phyloP scores from a whole-genome alignment of 2,329 filamentous ascomycete species.

The Chrysoporthe austroafricana region DNA sequence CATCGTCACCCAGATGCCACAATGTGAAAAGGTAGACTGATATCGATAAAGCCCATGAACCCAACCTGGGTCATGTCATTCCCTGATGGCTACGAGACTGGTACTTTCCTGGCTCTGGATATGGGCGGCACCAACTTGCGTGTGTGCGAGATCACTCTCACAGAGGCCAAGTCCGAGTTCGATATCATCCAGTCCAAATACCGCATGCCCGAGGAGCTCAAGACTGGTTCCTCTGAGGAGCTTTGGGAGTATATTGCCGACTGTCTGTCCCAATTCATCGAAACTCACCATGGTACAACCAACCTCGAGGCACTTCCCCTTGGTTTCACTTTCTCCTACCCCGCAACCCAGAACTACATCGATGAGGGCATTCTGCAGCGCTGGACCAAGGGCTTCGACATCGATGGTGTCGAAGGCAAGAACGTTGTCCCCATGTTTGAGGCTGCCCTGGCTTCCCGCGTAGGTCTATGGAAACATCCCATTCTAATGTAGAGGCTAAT shows the following conservation, averaged over 20 bases:
- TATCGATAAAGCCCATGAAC: constrained; percentile 81
- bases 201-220: constrained; percentile 90
- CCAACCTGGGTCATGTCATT: constrained; percentile 94
- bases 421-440: constrained; percentile 92
- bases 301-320: constrained; percentile 70
- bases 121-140: constrained; percentile 97
- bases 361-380: constrained; percentile 90
- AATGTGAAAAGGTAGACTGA: constrained; percentile 15
- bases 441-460: constrained; percentile 71
- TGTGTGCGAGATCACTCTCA: constrained; percentile 90
- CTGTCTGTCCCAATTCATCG: constrained; percentile 87
- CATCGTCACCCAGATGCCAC: too few species aligned
- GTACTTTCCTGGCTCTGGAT: constrained; percentile 86
- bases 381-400: constrained; percentile 98
- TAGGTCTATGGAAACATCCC: constrained; percentile 40
- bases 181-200: constrained; percentile 97
- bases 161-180: constrained; percentile 85
- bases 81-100: constrained; percentile 84
- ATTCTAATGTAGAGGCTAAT: constrained; percentile 32
- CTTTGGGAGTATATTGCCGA: constrained; percentile 96
- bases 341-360: constrained; percentile 89
- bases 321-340: constrained; percentile 96
- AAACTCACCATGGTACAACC: constrained; percentile 76
- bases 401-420: constrained; percentile 85
- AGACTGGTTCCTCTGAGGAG: constrained; percentile 80